phyloP scores from a whole-genome alignment of 768 basidiomycete species.

The Leccinum obscurum region DNA sequence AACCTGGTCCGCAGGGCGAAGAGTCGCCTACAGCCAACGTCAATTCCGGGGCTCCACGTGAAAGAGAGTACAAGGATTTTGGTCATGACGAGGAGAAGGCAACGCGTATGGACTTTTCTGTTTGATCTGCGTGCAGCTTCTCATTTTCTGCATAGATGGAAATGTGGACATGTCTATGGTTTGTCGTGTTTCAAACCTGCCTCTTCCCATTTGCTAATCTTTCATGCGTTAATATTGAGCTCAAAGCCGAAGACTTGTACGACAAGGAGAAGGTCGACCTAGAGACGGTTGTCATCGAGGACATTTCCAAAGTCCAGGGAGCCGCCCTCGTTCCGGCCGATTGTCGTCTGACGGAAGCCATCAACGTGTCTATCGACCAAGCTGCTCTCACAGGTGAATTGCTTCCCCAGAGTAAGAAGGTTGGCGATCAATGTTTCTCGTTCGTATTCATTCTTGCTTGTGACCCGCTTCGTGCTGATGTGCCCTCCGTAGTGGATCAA shows the following conservation, averaged over 20 bases:
- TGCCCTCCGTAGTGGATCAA: slow-evolving; percentile 68
- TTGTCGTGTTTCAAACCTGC: slow-evolving; percentile 22
- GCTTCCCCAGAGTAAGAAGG: slow-evolving; percentile 88
- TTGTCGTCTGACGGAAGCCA: slow-evolving; percentile 93
- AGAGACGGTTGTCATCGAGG: slow-evolving; percentile 94
- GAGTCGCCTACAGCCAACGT: slow-evolving; percentile 37
- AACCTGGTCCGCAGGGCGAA: slow-evolving; percentile 58
- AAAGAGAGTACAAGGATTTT: slow-evolving; percentile 89
- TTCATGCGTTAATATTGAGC: slow-evolving; percentile 56
- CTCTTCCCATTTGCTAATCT: background rate
- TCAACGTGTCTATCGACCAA: slow-evolving; percentile 98
- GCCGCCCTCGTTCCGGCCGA: slow-evolving; percentile 88
- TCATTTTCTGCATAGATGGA: slow-evolving; percentile 53
- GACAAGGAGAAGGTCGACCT: slow-evolving; percentile 99
- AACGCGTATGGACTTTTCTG: slow-evolving; percentile 51
- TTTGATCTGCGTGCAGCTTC: background rate
- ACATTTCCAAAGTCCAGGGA: slow-evolving; percentile 69
- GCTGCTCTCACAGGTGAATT: slow-evolving; percentile 98
- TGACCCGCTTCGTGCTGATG: background rate
- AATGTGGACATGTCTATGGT: slow-evolving; percentile 85
- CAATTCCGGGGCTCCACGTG: slow-evolving; percentile 44
- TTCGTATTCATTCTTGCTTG: slow-evolving; percentile 42
- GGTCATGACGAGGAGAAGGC: slow-evolving; percentile 68
- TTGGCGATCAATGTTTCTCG: slow-evolving; percentile 98
- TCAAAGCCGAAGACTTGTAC: slow-evolving; percentile 91